phyloP scores from a whole-genome alignment of 345 rosid species.

The Cardamine occulta region DNA sequence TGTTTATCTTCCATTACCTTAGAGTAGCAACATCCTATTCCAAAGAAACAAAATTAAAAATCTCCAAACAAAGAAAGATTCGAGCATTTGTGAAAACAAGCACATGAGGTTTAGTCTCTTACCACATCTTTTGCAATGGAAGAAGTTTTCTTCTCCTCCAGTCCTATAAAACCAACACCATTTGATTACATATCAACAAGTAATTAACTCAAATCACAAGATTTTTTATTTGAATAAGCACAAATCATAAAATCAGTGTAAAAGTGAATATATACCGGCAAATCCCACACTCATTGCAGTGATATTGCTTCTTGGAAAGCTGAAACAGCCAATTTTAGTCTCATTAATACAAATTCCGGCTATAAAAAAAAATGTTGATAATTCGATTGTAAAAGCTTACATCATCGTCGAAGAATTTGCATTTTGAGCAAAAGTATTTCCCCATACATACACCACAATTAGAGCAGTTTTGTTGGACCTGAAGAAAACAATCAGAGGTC shows the following conservation, averaged over 20 bases:
- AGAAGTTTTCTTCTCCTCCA: conserved; percentile 62
- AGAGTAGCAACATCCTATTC: conserved; percentile 69
- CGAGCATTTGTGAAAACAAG: conserved; percentile 3
- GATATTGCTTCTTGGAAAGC: conserved; percentile 63
- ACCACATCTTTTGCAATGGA: conserved; percentile 66
- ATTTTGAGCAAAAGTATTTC: conserved; percentile 64
- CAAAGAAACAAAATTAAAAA: neutral
- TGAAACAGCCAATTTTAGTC: conserved; percentile 33
- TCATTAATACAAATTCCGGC: neutral
- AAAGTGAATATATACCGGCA: conserved; percentile 49
- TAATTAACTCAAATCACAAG: too few relatives aligned
- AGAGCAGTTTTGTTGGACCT: conserved; percentile 66
- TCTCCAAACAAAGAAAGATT: neutral
- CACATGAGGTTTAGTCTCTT: conserved; percentile 29
- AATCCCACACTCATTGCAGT: conserved; percentile 65
- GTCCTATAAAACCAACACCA: conserved; percentile 46
- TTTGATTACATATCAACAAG: neutral
- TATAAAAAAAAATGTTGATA: neutral
- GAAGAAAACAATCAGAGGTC: conserved; percentile 13
- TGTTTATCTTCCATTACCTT: conserved; percentile 56
- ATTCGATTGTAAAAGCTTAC: conserved; percentile 45
- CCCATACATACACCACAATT: conserved; percentile 79
- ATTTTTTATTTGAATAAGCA: too few relatives aligned
- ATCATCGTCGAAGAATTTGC: conserved; percentile 80
- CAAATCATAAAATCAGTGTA: neutral